A percentile compares a stretch with the other conserved stretches of the same genome.
These are phyloP conservation scores for Chaetomium fimeti DNA, from an alignment of 495 filamentous ascomycete species.

Conservation along the genomic window DNA sequence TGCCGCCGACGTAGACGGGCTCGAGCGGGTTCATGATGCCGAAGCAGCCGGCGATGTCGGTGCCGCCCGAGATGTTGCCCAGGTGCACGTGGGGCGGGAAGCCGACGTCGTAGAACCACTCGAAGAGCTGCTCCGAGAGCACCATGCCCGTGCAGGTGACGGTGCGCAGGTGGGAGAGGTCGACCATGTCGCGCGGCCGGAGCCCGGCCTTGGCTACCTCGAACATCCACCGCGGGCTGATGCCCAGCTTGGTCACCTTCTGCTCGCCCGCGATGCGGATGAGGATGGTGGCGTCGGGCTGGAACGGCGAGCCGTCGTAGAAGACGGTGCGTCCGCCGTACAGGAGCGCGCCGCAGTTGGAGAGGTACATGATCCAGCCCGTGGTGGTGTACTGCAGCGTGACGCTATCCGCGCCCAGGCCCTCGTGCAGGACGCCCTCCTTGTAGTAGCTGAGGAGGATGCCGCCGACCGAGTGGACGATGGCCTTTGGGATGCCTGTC, in stretches of 20 bases:
- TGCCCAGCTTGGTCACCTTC: slow-evolving; percentile 61
- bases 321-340: slow-evolving; percentile 58
- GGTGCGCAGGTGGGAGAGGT: slow-evolving; percentile 56
- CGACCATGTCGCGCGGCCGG: slow-evolving; percentile 57
- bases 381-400: slow-evolving; percentile 62
- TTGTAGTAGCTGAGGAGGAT: slow-evolving; percentile 58
- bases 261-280: slow-evolving; percentile 59
- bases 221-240: slow-evolving; percentile 70
- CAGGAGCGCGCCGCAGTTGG: slow-evolving; percentile 53
- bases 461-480: slow-evolving; percentile 68
- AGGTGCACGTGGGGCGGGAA: slow-evolving; percentile 65
- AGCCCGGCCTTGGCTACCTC: slow-evolving; percentile 62
- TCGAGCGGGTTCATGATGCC: slow-evolving; percentile 64
- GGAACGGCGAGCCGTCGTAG: slow-evolving; percentile 77
- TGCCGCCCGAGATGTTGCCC: slow-evolving; percentile 73
- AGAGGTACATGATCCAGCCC: slow-evolving; percentile 85
- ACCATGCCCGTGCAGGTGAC: slow-evolving; percentile 79
- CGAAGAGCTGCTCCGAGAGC: slow-evolving; percentile 65
- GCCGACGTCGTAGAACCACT: slow-evolving; percentile 80
- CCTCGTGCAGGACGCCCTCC: slow-evolving; percentile 61
- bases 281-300: slow-evolving; percentile 60
- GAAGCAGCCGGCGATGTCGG: slow-evolving; percentile 73
- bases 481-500: slow-evolving; percentile 72
- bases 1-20: slow-evolving; percentile 71
- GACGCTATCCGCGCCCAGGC: slow-evolving; percentile 48